phyloP scores from a whole-genome alignment of 371 early-diverging fungal species.

The Smittium mucronatum region DNA sequence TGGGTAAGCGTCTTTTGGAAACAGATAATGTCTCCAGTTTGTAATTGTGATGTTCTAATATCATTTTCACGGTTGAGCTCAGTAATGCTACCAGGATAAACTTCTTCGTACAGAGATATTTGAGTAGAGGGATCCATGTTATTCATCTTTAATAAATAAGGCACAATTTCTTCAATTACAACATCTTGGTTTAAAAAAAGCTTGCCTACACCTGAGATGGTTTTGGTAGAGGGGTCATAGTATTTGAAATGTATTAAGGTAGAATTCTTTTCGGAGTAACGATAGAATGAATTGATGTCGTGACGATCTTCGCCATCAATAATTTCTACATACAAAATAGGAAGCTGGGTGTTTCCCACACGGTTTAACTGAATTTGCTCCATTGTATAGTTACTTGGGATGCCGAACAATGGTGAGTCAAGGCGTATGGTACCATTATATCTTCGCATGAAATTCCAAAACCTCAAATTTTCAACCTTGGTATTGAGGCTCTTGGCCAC shows the following conservation, averaged over 20 bases:
- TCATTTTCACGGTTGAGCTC: constrained; percentile 44
- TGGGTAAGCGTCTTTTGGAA: constrained; percentile 42
- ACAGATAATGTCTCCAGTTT: constrained; percentile 84
- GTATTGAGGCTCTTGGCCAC: constrained; percentile 34
- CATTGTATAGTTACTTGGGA: constrained; percentile 19
- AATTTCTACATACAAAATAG: constrained; percentile 46
- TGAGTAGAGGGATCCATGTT: constrained; percentile 42
- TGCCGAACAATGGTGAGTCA: constrained; percentile 42
- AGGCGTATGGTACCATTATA: constrained; percentile 77
- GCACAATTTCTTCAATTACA: constrained; percentile 52
- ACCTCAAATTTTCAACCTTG: constrained; percentile 43
- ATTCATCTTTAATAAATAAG: constrained; percentile 39
- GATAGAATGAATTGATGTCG: constrained; percentile 5
- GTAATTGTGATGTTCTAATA: constrained; percentile 63
- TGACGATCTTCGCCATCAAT: constrained; percentile 13
- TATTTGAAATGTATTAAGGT: constrained; percentile 62
- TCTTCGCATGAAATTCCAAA: constrained; percentile 73
- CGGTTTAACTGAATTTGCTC: constrained; percentile 22
- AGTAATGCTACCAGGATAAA: constrained; percentile 83
- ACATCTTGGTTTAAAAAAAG: constrained; percentile 42
- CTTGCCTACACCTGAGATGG: constrained; percentile 51
- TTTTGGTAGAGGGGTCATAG: constrained; percentile 53
- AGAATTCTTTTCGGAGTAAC: constrained; percentile 11
- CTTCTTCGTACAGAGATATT: constrained; percentile 70
- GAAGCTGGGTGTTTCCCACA: constrained; percentile 25